Conservation (phyloP, 192 early-diverging fungal genomes). For the Mycoemilia scoparia region DNA sequence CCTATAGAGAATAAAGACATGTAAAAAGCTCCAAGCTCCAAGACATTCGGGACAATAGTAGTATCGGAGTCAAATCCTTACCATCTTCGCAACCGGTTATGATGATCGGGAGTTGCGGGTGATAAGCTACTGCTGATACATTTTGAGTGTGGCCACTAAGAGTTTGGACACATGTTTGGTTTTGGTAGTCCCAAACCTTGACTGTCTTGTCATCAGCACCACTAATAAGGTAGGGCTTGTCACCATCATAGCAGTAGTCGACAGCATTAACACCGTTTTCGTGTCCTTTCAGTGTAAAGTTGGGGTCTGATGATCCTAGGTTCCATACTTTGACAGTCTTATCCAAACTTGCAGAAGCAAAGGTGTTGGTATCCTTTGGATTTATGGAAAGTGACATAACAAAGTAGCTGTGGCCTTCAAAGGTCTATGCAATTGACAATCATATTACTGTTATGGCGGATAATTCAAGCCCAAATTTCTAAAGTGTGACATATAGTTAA, state of each 20-base stretch:
- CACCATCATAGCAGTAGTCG: slow-evolving; percentile 94
- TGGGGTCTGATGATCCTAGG: slow-evolving; percentile 75
- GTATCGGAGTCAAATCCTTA: no score
- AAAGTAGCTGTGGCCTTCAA: slow-evolving; percentile 95
- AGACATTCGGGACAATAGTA: no score
- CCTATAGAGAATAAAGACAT: no score
- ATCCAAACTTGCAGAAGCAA: slow-evolving; percentile 93
- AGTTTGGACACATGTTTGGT: slow-evolving; percentile 97
- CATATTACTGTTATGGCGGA: background rate
- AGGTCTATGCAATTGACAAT: slow-evolving; percentile 29
- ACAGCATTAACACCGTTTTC: slow-evolving; percentile 96
- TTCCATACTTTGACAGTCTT: slow-evolving; percentile 96
- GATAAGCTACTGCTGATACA: slow-evolving; percentile 75
- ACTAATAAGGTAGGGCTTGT: slow-evolving; percentile 92
- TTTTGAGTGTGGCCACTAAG: slow-evolving; percentile 95
- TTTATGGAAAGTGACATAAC: slow-evolving; percentile 95
- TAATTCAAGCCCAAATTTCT: slow-evolving; percentile 1
- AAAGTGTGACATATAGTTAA: no score
- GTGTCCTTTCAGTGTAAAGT: slow-evolving; percentile 95
- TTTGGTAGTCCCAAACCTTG: slow-evolving; percentile 99
- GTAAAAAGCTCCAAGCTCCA: no score
- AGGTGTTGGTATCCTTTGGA: slow-evolving; percentile 98
- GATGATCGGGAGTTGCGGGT: slow-evolving; percentile 94
- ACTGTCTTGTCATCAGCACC: slow-evolving; percentile 89
- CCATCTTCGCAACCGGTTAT: slow-evolving; percentile 91